A percentile compares a stretch with the other conserved stretches of the same genome.
These are phyloP conservation scores for Trapa bicornis DNA, from an alignment of 345 rosid species.

Conservation along the genomic window DNA sequence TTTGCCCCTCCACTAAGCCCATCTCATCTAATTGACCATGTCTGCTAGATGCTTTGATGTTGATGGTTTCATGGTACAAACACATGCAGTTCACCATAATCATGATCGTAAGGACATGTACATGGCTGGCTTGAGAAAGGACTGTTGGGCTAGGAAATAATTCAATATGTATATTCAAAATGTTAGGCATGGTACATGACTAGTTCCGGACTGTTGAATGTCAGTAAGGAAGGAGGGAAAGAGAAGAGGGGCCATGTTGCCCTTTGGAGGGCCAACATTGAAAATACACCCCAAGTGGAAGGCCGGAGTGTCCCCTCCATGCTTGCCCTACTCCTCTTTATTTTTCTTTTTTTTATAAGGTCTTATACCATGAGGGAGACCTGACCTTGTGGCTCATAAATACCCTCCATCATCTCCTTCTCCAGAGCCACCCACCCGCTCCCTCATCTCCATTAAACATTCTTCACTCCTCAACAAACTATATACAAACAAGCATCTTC, in stretches of 20 bases:
- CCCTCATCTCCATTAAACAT: neutral
- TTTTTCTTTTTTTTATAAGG: neutral
- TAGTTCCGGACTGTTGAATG: neutral
- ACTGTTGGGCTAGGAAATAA: neutral
- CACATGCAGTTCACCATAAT: too few relatives aligned
- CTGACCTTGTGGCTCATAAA: constrained; percentile 1
- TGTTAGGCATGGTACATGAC: too few relatives aligned
- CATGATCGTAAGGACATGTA: too few relatives aligned
- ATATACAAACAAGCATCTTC: too few relatives aligned
- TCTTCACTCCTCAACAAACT: neutral
- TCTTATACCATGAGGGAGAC: constrained; percentile 1
- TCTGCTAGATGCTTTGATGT: too few relatives aligned
- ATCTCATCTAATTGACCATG: too few relatives aligned
- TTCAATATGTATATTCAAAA: neutral
- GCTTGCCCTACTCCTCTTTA: constrained; percentile 7
- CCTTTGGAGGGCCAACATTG: constrained; percentile 2
- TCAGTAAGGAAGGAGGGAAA: neutral
- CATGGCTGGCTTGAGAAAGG: too few relatives aligned
- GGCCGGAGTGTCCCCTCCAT: neutral
- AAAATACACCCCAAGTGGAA: constrained; percentile 1
- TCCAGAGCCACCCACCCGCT: neutral
- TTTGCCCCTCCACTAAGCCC: too few relatives aligned
- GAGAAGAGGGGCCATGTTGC: constrained; percentile 1
- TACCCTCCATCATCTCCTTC: constrained; percentile 1
- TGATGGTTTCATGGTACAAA: too few relatives aligned